Evolutionary conservation across 768 basidiomycete genomes (phyloP).

Genomic region (Dioszegia aurantiaca): DNA sequence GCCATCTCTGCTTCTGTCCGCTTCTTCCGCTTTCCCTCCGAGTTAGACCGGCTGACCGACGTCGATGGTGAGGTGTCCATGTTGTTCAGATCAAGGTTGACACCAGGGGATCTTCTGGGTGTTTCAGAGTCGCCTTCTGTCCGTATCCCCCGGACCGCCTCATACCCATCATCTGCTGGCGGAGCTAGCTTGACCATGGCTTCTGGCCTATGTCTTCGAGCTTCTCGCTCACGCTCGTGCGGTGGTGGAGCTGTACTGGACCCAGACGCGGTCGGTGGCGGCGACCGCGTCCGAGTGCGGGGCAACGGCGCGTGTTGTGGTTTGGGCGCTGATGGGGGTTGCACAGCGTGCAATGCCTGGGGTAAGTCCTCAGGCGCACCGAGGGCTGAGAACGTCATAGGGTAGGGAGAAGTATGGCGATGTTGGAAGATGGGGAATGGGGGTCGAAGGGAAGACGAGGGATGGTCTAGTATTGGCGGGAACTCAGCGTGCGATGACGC

Average conservation of each 20-base stretch:
- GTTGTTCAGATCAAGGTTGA: conserved; percentile 1
- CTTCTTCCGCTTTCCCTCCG: conserved; percentile 9
- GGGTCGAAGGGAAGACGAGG: conserved; percentile 7
- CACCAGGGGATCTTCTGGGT: not conserved
- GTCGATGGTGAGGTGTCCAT: not conserved
- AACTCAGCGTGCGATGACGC: conserved; percentile 32
- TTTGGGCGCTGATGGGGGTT: conserved; percentile 35
- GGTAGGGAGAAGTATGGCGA: conserved; percentile 41
- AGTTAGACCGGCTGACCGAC: conserved; percentile 9
- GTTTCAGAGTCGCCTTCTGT: not conserved
- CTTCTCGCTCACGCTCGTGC: not conserved
- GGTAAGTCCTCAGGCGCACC: conserved; percentile 24
- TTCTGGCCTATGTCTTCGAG: conserved; percentile 12
- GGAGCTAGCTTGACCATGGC: conserved; percentile 43
- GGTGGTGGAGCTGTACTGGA: conserved; percentile 31
- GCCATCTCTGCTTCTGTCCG: conserved; percentile 5
- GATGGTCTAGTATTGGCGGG: conserved; percentile 19
- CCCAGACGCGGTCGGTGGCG: too few relatives aligned
- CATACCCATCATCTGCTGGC: conserved; percentile 27
- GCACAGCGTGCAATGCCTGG: conserved; percentile 8
- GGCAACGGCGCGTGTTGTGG: conserved; percentile 18
- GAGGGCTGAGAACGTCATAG: conserved; percentile 41
- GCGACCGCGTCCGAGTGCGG: conserved; percentile 17
- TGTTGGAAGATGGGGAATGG: conserved; percentile 40
- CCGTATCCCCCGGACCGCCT: not conserved